Evolutionary conservation across 306 rosid genomes (phyloP).

Genomic region (Begonia loranthoides): DNA sequence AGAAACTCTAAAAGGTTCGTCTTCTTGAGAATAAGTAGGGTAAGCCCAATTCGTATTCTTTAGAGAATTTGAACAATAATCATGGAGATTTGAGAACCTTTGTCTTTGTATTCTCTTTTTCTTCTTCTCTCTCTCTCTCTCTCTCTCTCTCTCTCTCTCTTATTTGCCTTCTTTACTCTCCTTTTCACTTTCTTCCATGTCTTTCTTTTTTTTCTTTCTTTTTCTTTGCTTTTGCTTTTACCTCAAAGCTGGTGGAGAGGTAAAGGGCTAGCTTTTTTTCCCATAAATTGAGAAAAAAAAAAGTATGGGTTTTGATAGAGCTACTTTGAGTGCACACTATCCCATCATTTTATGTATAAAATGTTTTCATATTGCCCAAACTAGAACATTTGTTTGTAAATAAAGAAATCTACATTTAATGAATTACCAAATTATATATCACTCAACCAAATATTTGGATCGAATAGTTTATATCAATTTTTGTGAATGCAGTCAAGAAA

Average conservation of each 20-base stretch:
- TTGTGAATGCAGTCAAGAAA: too few relatives aligned
- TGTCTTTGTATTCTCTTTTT: conserved; percentile 35
- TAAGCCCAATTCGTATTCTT: conserved; percentile 25
- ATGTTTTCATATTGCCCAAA: background rate
- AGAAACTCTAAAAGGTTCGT: conserved; percentile 39
- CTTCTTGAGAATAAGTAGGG: conserved; percentile 40
- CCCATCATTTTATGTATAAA: conserved; percentile 26
- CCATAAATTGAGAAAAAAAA: conserved; percentile 35
- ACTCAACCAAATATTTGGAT: too few relatives aligned
- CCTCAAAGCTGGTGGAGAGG: conserved; percentile 72
- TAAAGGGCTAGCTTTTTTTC: conserved; percentile 53
- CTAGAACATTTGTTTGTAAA: too few relatives aligned
- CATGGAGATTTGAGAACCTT: conserved; percentile 52
- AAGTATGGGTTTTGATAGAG: conserved; percentile 15
- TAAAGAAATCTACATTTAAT: too few relatives aligned
- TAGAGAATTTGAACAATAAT: conserved; percentile 52
- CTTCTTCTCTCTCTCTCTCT: conserved; percentile 15
- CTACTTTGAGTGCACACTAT: conserved; percentile 24
- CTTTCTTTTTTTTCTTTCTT: conserved; percentile 28
- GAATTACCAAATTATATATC: too few relatives aligned
- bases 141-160: conserved; percentile 20
- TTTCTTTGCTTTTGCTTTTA: conserved; percentile 35
- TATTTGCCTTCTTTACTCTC: conserved; percentile 30
- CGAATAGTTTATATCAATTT: too few relatives aligned
- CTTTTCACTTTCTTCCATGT: conserved; percentile 14